These are phyloP conservation scores for Suillus bovinus DNA, from an alignment of 768 basidiomycete species.

Conservation along the genomic window DNA sequence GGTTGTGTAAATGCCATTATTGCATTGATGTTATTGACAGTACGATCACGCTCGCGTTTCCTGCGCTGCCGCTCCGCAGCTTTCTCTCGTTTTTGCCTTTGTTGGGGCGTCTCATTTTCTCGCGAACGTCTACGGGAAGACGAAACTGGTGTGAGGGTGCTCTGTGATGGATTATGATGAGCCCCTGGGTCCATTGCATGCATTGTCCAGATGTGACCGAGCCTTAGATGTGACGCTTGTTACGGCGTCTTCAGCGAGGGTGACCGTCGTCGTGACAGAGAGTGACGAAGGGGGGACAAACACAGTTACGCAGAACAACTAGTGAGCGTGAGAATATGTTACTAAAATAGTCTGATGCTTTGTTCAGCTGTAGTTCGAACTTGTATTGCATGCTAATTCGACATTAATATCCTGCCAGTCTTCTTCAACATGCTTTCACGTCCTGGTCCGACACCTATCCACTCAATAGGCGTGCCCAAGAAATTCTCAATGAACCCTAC, in stretches of 20 bases:
- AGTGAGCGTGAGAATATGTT: slow-evolving; percentile 27
- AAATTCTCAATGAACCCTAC: slow-evolving; percentile 82
- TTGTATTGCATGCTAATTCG: slow-evolving; percentile 20
- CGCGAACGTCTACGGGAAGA: slow-evolving; percentile 57
- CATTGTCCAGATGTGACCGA: slow-evolving; percentile 19
- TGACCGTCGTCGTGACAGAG: slow-evolving; percentile 16
- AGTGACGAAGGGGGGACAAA: slow-evolving; percentile 32
- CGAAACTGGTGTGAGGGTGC: slow-evolving; percentile 31
- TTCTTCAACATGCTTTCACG: slow-evolving; percentile 72
- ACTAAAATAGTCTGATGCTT: neutral
- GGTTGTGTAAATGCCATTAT: slow-evolving; percentile 42
- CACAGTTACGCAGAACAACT: slow-evolving; percentile 18
- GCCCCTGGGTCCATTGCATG: slow-evolving; percentile 37
- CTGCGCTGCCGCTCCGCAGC: slow-evolving; percentile 83
- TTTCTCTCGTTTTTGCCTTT: slow-evolving; percentile 80
- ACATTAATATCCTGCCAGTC: slow-evolving; percentile 12
- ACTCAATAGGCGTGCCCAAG: slow-evolving; percentile 74
- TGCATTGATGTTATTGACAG: slow-evolving; percentile 41
- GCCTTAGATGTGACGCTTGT: slow-evolving; percentile 33
- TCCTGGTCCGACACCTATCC: slow-evolving; percentile 92
- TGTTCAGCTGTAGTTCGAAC: neutral
- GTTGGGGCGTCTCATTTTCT: slow-evolving; percentile 73
- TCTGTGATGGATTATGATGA: slow-evolving; percentile 33
- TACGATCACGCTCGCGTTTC: slow-evolving; percentile 73
- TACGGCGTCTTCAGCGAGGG: slow-evolving; percentile 28